phyloP scores from a whole-genome alignment of 129 eudicot genomes.

The Flaveria linearis region DNA sequence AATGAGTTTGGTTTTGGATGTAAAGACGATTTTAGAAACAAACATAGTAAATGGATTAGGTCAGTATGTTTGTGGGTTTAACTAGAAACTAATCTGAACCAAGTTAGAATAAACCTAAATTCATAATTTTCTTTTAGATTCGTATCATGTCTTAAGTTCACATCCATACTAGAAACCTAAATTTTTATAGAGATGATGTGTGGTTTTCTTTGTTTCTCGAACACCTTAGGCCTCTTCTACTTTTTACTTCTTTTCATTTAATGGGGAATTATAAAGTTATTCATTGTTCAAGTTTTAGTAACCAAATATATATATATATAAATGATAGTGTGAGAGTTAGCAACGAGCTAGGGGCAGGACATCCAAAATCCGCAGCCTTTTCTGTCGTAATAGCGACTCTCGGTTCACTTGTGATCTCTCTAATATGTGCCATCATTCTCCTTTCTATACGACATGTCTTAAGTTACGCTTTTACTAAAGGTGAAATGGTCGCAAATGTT shows the following conservation, averaged over 20 bases:
- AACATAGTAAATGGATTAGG: too few relatives aligned
- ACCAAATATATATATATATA: not conserved
- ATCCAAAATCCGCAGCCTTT: conserved; percentile 54
- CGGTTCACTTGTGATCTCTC: conserved; percentile 40
- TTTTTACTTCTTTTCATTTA: not conserved
- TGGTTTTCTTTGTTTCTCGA: too few relatives aligned
- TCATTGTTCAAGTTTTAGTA: not conserved
- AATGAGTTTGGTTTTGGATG: too few relatives aligned
- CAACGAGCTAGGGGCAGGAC: conserved; percentile 58
- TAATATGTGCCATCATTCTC: conserved; percentile 39
- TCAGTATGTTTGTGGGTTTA: too few relatives aligned
- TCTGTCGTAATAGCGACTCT: conserved; percentile 42
- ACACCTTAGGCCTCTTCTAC: too few relatives aligned
- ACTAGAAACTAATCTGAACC: too few relatives aligned
- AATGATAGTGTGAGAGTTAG: conserved; percentile 55
- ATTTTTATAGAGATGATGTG: too few relatives aligned
- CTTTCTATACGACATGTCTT: conserved; percentile 40
- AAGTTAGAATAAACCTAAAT: too few relatives aligned
- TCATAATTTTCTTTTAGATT: too few relatives aligned
- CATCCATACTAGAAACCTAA: too few relatives aligned
- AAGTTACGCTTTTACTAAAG: conserved; percentile 50
- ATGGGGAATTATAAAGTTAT: not conserved
- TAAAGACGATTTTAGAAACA: too few relatives aligned
- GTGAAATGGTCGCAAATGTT: conserved; percentile 43
- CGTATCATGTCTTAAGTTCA: too few relatives aligned